A percentile compares a stretch with the other conserved stretches of the same genome.
Conservation (phyloP, 768 basidiomycete species). For the Rhodosporidiobolus odoratus region DNA sequence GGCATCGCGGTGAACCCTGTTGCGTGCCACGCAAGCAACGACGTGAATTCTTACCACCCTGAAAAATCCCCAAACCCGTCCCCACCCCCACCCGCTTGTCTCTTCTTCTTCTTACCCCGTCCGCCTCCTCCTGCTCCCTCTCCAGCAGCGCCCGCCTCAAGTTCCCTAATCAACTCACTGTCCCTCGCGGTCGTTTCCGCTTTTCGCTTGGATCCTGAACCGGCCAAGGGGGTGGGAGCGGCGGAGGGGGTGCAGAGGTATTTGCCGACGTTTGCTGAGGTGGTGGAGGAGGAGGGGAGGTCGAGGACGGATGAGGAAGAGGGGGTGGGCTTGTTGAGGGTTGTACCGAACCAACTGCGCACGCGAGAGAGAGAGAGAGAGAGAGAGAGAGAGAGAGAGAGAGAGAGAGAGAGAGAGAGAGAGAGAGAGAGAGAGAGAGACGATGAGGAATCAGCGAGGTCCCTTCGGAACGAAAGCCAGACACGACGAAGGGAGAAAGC, state of each 20-base stretch:
- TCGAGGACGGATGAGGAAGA: background rate
- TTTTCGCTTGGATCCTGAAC: slow-evolving; percentile 26
- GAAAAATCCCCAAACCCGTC: slow-evolving; percentile 92
- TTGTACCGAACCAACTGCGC: slow-evolving; percentile 71
- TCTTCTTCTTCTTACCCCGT: slow-evolving; percentile 68
- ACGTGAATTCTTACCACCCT: slow-evolving; percentile 65
- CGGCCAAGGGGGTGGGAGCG: background rate
- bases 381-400: no score
- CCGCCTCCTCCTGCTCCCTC: slow-evolving; percentile 47
- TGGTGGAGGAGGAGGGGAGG: background rate
- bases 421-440: no score
- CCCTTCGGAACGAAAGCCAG: no score
- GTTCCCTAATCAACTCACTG: background rate
- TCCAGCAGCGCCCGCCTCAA: slow-evolving; percentile 28
- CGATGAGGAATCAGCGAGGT: no score
- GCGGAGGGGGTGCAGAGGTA: slow-evolving; percentile 22
- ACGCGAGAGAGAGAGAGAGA: no score
- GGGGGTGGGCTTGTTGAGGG: slow-evolving; percentile 55
- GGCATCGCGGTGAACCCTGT: no score
- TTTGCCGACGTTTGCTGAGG: slow-evolving; percentile 15
- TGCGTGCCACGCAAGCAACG: no score
- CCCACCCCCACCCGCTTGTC: slow-evolving; percentile 57
- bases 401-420: no score
- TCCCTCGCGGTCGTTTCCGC: background rate
- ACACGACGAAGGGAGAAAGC: no score